Evolutionary conservation across 2,329 filamentous ascomycete species (phyloP).

Genomic region (Claviceps sorghi): DNA sequence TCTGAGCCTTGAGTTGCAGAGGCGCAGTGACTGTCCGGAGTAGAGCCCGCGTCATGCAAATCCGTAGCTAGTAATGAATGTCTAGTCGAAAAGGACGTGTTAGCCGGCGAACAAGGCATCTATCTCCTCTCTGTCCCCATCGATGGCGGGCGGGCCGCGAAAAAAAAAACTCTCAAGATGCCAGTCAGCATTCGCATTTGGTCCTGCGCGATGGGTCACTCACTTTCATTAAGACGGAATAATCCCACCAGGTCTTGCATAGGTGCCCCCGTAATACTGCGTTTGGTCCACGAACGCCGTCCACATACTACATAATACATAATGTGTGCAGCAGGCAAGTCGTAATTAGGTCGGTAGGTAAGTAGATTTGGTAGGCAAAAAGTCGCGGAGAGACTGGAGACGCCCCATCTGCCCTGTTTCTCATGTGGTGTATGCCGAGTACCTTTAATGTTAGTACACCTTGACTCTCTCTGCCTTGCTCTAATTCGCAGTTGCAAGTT

Average conservation of each 20-base stretch:
- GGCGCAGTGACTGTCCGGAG: neutral
- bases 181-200: neutral
- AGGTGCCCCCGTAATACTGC: neutral
- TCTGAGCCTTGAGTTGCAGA: neutral
- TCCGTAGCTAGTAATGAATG: neutral
- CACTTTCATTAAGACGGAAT: neutral
- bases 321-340: neutral
- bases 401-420: neutral
- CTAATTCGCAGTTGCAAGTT: neutral
- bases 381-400: neutral
- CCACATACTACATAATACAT: neutral
- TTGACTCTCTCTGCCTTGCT: neutral
- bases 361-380: neutral
- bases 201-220: neutral
- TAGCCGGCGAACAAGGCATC: neutral
- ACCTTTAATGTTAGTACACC: neutral
- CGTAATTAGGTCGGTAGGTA: neutral
- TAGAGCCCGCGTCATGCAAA: neutral
- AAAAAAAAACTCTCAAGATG: neutral
- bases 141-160: neutral
- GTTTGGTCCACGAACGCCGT: neutral
- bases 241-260: neutral
- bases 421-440: neutral
- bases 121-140: neutral
- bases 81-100: neutral